These are phyloP conservation scores for Lipomyces oligophaga DNA, from an alignment of 805 yeast species.

Conservation along the genomic window DNA sequence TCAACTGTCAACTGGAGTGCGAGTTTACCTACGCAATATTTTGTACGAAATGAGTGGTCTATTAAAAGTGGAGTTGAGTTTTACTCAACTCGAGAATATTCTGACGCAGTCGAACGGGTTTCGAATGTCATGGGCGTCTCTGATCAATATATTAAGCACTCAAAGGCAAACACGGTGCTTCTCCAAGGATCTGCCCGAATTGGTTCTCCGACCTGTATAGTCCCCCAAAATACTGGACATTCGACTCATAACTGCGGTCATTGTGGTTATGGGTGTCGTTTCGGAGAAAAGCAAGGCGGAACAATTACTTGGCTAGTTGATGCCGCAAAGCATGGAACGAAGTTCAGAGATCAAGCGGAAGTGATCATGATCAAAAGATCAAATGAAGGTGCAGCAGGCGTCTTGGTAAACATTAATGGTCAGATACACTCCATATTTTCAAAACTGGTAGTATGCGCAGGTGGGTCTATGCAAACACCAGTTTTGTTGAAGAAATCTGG, in stretches of 20 bases:
- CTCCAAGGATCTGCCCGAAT: constrained; percentile 46
- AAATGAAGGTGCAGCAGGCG: constrained; percentile 47
- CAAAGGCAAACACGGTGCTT: constrained; percentile 44
- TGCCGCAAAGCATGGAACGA: constrained; percentile 46
- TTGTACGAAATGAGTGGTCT: constrained; percentile 52
- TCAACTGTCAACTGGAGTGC: constrained; percentile 59
- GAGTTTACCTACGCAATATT: constrained; percentile 47
- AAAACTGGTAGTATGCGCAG: constrained; percentile 44
- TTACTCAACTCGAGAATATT: constrained; percentile 45
- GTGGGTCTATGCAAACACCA: constrained; percentile 52
- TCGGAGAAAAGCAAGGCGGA: constrained; percentile 53
- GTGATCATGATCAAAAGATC: constrained; percentile 43
- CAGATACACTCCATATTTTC: no score
- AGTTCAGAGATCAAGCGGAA: constrained; percentile 46
- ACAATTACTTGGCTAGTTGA: constrained; percentile 49
- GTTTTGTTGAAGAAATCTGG: constrained; percentile 47
- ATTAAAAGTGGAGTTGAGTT: constrained; percentile 44
- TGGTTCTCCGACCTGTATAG: constrained; percentile 43
- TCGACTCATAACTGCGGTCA: constrained; percentile 46
- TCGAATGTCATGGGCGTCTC: constrained; percentile 49
- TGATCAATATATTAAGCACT: constrained; percentile 42
- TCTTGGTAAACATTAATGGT: no score
- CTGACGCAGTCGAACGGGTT: constrained; percentile 46
- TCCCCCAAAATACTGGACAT: constrained; percentile 48
- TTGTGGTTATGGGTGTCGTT: constrained; percentile 49